Evolutionary conservation across 306 rosid genomes (phyloP).

Genomic region (Delonix regia): DNA sequence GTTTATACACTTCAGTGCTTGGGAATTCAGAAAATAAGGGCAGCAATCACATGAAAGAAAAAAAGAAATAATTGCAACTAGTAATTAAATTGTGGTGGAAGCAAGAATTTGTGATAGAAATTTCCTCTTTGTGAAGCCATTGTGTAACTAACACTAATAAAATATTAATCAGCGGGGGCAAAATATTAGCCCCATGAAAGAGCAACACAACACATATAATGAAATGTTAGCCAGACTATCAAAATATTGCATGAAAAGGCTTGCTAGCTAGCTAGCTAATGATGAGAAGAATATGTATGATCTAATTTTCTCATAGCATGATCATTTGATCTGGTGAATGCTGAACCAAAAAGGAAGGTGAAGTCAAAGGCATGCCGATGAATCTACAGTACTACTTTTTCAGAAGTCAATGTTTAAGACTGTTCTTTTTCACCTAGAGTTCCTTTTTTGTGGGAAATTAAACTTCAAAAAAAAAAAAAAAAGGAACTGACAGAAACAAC

Average conservation of each 20-base stretch:
- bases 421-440: constrained; percentile 23
- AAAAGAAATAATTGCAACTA: neutral
- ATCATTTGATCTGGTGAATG: constrained; percentile 41
- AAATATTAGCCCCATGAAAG: constrained; percentile 15
- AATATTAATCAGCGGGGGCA: neutral
- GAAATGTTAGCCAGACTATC: constrained; percentile 13
- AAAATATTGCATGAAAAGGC: constrained; percentile 14
- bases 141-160: neutral
- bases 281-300: constrained; percentile 34
- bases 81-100: constrained; percentile 4
- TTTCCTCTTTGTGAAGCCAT: neutral
- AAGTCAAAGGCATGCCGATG: constrained; percentile 38
- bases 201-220: neutral
- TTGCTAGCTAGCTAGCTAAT: constrained; percentile 31
- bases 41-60: constrained; percentile 6
- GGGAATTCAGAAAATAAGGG: constrained; percentile 23
- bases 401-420: constrained; percentile 38
- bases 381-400: constrained; percentile 14
- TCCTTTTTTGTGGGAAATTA: constrained; percentile 26
- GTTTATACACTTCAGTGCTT: neutral
- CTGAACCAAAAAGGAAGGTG: constrained; percentile 21
- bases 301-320: constrained; percentile 8
- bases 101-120: neutral
- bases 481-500: constrained; percentile 26
- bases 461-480: too few relatives aligned